Percentiles rank a stretch among this genome's conserved stretches.
Evolutionary conservation across 2,329 filamentous ascomycete genomes (phyloP).

Genomic region (Bipolaris sorokiniana): DNA sequence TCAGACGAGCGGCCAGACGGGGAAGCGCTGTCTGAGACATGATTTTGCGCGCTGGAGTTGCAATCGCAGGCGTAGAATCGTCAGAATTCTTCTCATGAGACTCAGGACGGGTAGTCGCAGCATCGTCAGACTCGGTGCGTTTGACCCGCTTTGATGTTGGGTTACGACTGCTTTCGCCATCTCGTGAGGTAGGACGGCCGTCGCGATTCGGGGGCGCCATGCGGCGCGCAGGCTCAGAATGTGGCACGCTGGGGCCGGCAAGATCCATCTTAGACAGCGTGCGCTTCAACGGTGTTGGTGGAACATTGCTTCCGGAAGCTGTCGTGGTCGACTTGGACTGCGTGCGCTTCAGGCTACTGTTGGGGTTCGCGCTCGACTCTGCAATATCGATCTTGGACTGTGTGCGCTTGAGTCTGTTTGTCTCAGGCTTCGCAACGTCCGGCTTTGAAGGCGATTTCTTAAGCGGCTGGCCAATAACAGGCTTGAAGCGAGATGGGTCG

Average conservation of each 20-base stretch:
- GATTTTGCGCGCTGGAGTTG: constrained; percentile 37
- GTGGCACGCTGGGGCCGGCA: constrained; percentile 52
- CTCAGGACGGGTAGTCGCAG: constrained; percentile 67
- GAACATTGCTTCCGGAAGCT: constrained; percentile 57
- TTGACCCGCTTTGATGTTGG: constrained; percentile 72
- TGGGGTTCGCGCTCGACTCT: constrained; percentile 58
- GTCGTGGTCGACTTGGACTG: constrained; percentile 68
- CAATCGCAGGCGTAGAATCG: constrained; percentile 14
- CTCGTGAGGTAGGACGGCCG: constrained; percentile 34
- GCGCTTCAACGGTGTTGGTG: constrained; percentile 58
- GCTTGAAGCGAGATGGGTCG: constrained; percentile 61
- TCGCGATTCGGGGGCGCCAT: constrained; percentile 34
- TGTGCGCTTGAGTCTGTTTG: constrained; percentile 58
- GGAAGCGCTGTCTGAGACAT: constrained; percentile 50
- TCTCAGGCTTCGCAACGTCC: constrained; percentile 53
- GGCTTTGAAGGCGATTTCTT: constrained; percentile 52
- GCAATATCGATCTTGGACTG: constrained; percentile 69
- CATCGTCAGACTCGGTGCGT: constrained; percentile 70
- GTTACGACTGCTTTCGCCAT: constrained; percentile 44
- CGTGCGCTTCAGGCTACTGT: constrained; percentile 55
- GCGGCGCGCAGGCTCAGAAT: constrained; percentile 45
- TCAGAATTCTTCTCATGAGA: constrained; percentile 49
- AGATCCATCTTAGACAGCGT: constrained; percentile 66
- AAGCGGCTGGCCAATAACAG: constrained; percentile 39
- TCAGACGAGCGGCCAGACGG: constrained; percentile 60